Percentiles rank a stretch among this genome's conserved stretches.
These are phyloP conservation scores for Inonotus obliquus DNA, from an alignment of 1,284 basidiomycete genomes.

Conservation along the genomic window DNA sequence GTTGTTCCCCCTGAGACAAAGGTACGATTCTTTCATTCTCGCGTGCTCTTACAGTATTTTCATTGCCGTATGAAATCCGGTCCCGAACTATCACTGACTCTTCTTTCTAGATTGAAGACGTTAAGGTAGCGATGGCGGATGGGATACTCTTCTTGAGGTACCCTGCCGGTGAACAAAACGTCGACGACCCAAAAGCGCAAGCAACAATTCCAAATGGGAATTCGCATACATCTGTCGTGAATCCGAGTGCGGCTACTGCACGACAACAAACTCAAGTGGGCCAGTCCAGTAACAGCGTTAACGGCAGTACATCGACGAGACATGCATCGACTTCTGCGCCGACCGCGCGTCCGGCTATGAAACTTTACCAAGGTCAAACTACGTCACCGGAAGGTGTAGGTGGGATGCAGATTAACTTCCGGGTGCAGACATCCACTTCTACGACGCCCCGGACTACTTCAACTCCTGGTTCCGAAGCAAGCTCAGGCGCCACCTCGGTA, in stretches of 20 bases:
- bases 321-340: too few relatives aligned
- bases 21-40: slow-evolving; percentile 33
- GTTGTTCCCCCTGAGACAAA: slow-evolving; percentile 53
- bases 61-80: background rate
- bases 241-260: too few relatives aligned
- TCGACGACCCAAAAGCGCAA: background rate
- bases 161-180: slow-evolving; percentile 23
- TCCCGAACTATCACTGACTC: background rate
- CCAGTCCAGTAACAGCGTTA: too few relatives aligned
- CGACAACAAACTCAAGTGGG: too few relatives aligned
- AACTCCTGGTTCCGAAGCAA: too few relatives aligned
- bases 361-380: background rate
- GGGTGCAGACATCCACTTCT: background rate
- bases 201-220: too few relatives aligned
- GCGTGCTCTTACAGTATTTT: background rate
- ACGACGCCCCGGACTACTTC: background rate
- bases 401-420: background rate
- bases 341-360: background rate
- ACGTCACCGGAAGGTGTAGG: background rate
- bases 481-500: too few relatives aligned
- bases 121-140: slow-evolving; percentile 43
- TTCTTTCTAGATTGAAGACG: slow-evolving; percentile 37
- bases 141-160: slow-evolving; percentile 46
- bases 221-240: too few relatives aligned
- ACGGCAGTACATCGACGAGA: too few relatives aligned